Conservation (phyloP, 192 early-diverging fungal genomes). For the Coemansia sp. region DNA sequence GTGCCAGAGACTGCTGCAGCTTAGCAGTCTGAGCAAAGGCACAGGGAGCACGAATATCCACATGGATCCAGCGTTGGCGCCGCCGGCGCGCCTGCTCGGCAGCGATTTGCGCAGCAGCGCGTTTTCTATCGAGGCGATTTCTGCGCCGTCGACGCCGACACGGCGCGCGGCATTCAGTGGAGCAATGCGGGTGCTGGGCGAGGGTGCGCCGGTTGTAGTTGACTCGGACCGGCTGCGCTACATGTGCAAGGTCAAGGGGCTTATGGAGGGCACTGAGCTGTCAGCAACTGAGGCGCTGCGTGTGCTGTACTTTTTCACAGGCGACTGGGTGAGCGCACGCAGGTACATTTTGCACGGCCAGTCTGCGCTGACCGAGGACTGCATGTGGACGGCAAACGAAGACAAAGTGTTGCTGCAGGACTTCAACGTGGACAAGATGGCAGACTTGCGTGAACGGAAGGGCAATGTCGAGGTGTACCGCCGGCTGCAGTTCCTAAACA, state of each 20-base stretch:
- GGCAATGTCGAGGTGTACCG: conserved; percentile 53
- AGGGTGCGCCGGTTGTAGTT: conserved; percentile 28
- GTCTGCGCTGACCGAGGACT: conserved; percentile 11
- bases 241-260: conserved; percentile 48
- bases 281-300: conserved; percentile 37
- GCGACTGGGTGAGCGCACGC: conserved; percentile 50
- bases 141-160: conserved; percentile 27
- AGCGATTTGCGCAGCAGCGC: background rate
- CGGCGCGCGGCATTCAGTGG: conserved; percentile 45
- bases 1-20: conserved; percentile 43
- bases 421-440: conserved; percentile 20
- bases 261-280: conserved; percentile 29
- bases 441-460: conserved; percentile 38
- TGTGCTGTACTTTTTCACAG: conserved; percentile 42
- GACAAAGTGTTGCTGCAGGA: conserved; percentile 32
- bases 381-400: conserved; percentile 40
- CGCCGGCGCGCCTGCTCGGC: conserved; percentile 15
- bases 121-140: background rate
- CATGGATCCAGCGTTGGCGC: conserved; percentile 6
- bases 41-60: background rate
- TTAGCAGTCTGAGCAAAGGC: conserved; percentile 24
- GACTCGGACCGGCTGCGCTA: conserved; percentile 34
- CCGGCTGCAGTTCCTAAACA: conserved; percentile 50
- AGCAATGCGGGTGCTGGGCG: conserved; percentile 49
- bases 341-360: conserved; percentile 27